These are phyloP conservation scores for Hypoxylon sp. DNA, from an alignment of 2,329 filamentous ascomycete species.

Conservation along the genomic window DNA sequence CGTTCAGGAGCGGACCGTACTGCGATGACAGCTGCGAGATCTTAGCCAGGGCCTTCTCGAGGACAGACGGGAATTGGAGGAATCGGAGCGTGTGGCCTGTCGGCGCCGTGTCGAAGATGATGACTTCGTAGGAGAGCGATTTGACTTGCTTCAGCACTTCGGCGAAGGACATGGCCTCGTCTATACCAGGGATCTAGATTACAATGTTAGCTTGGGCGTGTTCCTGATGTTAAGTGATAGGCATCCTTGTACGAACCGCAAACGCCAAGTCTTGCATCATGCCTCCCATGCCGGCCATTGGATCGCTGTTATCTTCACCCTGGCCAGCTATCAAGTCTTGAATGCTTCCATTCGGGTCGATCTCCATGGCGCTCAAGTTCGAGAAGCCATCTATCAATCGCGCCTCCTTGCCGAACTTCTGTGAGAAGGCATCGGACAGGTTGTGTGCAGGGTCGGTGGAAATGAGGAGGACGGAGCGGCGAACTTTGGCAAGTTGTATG, in stretches of 20 bases:
- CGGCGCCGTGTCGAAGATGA: constrained; percentile 98
- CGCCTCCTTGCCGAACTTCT: constrained; percentile 99
- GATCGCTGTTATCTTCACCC: constrained; percentile 68
- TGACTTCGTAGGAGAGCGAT: constrained; percentile 97
- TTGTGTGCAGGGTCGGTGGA: constrained; percentile 99
- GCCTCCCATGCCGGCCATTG: constrained; percentile 76
- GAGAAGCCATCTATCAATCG: constrained; percentile 89
- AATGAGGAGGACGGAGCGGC: constrained; percentile 95
- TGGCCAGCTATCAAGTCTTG: constrained; percentile 87
- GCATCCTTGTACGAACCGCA: constrained; percentile 66
- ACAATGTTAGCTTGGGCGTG: constrained; percentile 15
- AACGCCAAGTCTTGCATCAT: constrained; percentile 99
- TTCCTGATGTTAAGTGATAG: neutral
- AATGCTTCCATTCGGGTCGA: constrained; percentile 97
- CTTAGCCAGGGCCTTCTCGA: constrained; percentile 98
- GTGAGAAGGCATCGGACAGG: constrained; percentile 94
- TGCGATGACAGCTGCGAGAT: constrained; percentile 92
- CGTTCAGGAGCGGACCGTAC: constrained; percentile 95
- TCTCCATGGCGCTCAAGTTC: constrained; percentile 98
- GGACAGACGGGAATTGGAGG: constrained; percentile 95
- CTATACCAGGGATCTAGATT: constrained; percentile 89
- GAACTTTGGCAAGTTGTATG: constrained; percentile 94
- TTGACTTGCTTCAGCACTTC: constrained; percentile 99
- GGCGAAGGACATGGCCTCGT: constrained; percentile 99
- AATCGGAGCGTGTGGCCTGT: constrained; percentile 98